These are phyloP conservation scores for Penicillium samsonianum DNA, from an alignment of 495 filamentous ascomycete species.

Conservation along the genomic window DNA sequence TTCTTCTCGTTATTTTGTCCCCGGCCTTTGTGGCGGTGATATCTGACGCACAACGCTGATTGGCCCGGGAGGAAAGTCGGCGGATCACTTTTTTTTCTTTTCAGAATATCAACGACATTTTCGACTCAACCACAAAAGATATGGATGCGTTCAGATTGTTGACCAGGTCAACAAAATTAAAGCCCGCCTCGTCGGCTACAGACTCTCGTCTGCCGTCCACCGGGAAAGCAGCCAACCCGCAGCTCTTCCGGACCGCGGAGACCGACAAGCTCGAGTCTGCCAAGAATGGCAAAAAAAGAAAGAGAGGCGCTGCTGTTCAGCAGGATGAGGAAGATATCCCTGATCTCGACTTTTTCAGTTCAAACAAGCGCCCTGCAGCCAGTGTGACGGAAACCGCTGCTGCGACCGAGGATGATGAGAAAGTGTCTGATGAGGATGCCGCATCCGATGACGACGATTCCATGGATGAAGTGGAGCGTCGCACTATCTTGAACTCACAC, in stretches of 20 bases:
- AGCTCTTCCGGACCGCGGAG: slow-evolving; percentile 51
- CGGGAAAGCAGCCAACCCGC: slow-evolving; percentile 53
- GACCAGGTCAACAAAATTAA: slow-evolving; percentile 56
- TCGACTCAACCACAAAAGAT: slow-evolving; percentile 19
- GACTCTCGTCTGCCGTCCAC: slow-evolving; percentile 47
- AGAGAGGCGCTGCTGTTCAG: slow-evolving; percentile 29
- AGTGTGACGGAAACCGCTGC: slow-evolving; percentile 20
- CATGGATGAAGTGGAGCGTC: slow-evolving; percentile 65
- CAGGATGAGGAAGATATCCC: slow-evolving; percentile 29
- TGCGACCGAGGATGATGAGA: slow-evolving; percentile 19
- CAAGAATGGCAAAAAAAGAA: slow-evolving; percentile 43
- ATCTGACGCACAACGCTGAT: slow-evolving; percentile 25
- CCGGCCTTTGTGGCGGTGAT: not conserved
- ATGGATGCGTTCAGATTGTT: slow-evolving; percentile 60
- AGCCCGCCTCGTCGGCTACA: slow-evolving; percentile 32
- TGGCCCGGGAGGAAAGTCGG: slow-evolving; percentile 37
- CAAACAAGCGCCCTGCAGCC: slow-evolving; percentile 27
- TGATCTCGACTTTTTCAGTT: slow-evolving; percentile 44
- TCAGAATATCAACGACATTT: slow-evolving; percentile 32
- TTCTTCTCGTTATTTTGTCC: not conserved
- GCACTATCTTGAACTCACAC: slow-evolving; percentile 74
- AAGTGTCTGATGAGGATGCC: slow-evolving; percentile 23
- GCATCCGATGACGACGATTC: slow-evolving; percentile 33
- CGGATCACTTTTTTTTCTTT: slow-evolving; percentile 29
- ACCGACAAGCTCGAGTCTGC: slow-evolving; percentile 37